phyloP scores from a whole-genome alignment of 805 yeast species.

The Candida silvicultrix region DNA sequence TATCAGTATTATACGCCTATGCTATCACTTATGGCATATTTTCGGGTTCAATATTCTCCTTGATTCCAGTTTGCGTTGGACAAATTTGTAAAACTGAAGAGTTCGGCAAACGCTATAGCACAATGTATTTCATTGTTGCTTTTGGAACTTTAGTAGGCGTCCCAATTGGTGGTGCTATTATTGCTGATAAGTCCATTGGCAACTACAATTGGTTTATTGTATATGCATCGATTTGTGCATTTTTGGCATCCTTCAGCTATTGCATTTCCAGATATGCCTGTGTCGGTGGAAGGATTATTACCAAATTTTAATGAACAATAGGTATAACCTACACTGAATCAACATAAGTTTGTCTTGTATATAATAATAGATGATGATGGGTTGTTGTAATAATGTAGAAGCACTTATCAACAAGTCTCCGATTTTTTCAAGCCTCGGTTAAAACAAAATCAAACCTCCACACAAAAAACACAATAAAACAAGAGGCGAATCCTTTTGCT shows the following conservation, averaged over 20 bases:
- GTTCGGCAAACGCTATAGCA: constrained; percentile 45
- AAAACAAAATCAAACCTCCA: not conserved
- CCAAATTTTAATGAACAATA: not conserved
- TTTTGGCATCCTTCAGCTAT: not conserved
- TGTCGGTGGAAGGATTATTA: not conserved
- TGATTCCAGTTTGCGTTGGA: constrained; percentile 50
- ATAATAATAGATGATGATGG: no score
- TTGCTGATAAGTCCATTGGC: constrained; percentile 23
- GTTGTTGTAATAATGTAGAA: no score
- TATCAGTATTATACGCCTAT: constrained; percentile 32
- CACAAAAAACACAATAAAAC: not conserved
- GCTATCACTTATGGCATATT: constrained; percentile 42
- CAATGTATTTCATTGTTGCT: constrained; percentile 49
- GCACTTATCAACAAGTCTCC: no score
- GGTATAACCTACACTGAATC: no score
- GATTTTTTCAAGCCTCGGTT: not conserved
- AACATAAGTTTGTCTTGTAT: no score
- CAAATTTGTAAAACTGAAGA: constrained; percentile 44
- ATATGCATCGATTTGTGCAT: constrained; percentile 27
- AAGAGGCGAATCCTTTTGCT: not conserved
- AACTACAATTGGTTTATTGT: constrained; percentile 35
- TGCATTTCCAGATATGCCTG: not conserved
- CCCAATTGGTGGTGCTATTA: constrained; percentile 40
- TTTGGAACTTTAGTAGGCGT: constrained; percentile 39
- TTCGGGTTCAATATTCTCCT: constrained; percentile 44